These are phyloP conservation scores for Blastocystis sp. DNA, from an alignment of 352 stramenopile genomes.

Conservation along the genomic window DNA sequence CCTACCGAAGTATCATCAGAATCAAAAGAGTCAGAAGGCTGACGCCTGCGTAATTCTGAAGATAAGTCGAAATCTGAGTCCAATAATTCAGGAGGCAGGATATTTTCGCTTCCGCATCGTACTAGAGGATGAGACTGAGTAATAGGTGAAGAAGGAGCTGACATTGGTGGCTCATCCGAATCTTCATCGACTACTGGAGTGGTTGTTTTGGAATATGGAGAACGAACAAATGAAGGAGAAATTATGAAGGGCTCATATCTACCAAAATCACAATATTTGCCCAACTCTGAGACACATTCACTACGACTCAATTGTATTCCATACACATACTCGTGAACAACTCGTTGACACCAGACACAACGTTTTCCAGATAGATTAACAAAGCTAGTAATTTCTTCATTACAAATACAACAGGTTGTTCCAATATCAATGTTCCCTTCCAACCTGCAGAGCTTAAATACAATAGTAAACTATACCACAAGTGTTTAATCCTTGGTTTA, in stretches of 20 bases:
- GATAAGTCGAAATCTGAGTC: not conserved
- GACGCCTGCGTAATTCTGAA: constrained; percentile 5
- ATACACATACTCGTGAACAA: constrained; percentile 45
- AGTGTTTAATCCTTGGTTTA: constrained; percentile 38
- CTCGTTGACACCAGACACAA: constrained; percentile 59
- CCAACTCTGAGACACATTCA: constrained; percentile 11
- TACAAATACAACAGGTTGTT: constrained; percentile 57
- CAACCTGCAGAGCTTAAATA: not conserved
- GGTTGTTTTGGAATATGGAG: not conserved
- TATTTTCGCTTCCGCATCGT: too few species aligned
- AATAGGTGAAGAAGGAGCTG: too few species aligned
- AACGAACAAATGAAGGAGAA: constrained; percentile 42
- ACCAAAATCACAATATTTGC: constrained; percentile 46
- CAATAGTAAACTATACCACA: constrained; percentile 31
- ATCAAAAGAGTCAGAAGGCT: not conserved
- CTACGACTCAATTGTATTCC: not conserved
- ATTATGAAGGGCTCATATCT: constrained; percentile 21
- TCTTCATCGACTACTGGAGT: not conserved
- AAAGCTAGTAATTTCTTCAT: constrained; percentile 60
- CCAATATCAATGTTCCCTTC: constrained; percentile 61
- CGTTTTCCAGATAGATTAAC: constrained; percentile 50
- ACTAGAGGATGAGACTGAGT: too few species aligned
- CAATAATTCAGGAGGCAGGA: not conserved
- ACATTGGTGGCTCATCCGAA: too few species aligned
- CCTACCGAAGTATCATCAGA: constrained; percentile 18